Base-by-base conservation (phyloP, 1,284 basidiomycete species). In the Pseudozyma sp. region DNA sequence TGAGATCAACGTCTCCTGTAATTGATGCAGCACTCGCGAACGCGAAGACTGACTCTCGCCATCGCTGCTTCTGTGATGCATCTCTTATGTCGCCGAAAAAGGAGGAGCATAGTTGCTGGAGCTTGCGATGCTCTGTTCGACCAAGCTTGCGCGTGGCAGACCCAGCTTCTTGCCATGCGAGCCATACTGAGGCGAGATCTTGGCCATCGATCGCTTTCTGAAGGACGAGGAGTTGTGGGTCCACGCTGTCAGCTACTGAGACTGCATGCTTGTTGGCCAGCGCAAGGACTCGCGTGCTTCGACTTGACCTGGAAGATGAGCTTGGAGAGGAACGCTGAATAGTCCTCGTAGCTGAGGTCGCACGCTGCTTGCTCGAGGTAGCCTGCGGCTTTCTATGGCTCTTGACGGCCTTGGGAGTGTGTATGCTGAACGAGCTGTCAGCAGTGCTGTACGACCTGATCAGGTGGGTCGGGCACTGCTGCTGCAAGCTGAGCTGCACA, bases 151-250 rank as follows among this genome's bases (percentile, higher is more conserved):
- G n/a, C 0, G 34, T 36, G 8, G 5, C 9, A 2, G 43, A 1
- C 0, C 54, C 68, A 7, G 57, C 12, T 1, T 31, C 36, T 39
- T 57, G 21, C 68, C 68, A 70, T 2, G 45, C 50, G n/a, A 54
- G 31, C 25, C 38, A 58, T 31, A 65, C 39, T 3, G 47, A 52
- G 2, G 25, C 42, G 10, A 70, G 21, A 21, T 70, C 50, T 31
- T 70, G 68, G 1, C 62, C 43, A 16, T 65, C 68, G 12, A 70
- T 65, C 2, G 62, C 68, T n/a, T 31, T 65, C 35, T 61, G 57
- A 2, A 70, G 31, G 5, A 14, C 16, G 5, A 53, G 39, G 0
- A 65, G 51, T n/a, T 42, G 11, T 1, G 38, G 3, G n/a, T 48
- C 36, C 3, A 21, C 13, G 4, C 25, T 39, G 0, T 25, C 36